phyloP scores from a whole-genome alignment of 2,329 filamentous ascomycete species.

The Didymella lethalis region DNA sequence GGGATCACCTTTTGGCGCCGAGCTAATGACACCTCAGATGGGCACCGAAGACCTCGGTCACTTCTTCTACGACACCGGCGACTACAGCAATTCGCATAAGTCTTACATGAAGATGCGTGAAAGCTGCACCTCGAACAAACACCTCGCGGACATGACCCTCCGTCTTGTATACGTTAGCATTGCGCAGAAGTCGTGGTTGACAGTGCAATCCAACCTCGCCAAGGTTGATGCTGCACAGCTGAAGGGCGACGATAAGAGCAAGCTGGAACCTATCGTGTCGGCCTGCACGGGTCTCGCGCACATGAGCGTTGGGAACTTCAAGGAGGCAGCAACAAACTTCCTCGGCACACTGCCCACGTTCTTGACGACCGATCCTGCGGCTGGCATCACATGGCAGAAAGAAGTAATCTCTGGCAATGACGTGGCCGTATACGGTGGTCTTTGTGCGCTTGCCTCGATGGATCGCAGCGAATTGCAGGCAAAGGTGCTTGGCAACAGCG shows the following conservation, averaged over 20 bases:
- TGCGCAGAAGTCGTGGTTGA: constrained; percentile 79
- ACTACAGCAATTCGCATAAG: constrained; percentile 75
- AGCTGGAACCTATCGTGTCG: constrained; percentile 70
- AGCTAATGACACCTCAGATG: constrained; percentile 67
- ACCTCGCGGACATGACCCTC: constrained; percentile 82
- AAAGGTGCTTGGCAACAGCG: constrained; percentile 81
- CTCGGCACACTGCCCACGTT: constrained; percentile 66
- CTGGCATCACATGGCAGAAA: constrained; percentile 66
- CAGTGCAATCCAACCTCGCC: constrained; percentile 68
- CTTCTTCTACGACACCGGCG: constrained; percentile 81
- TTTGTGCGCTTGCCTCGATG: constrained; percentile 91
- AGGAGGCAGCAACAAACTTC: constrained; percentile 76
- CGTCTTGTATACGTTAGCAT: constrained; percentile 79
- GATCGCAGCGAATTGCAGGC: constrained; percentile 76
- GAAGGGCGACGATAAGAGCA: constrained; percentile 66
- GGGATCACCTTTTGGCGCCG: too few relatives aligned
- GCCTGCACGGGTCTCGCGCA: constrained; percentile 68
- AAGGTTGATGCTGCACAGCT: constrained; percentile 62
- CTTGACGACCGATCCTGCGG: constrained; percentile 51
- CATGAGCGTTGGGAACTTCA: constrained; percentile 64
- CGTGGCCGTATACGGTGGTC: constrained; percentile 87
- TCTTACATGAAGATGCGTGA: constrained; percentile 88
- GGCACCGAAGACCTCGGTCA: constrained; percentile 90
- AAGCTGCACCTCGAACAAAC: constrained; percentile 82
- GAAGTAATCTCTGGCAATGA: constrained; percentile 84